phyloP scores from a whole-genome alignment of 2,329 filamentous ascomycete genomes.

The Stemphylium lycopersici region DNA sequence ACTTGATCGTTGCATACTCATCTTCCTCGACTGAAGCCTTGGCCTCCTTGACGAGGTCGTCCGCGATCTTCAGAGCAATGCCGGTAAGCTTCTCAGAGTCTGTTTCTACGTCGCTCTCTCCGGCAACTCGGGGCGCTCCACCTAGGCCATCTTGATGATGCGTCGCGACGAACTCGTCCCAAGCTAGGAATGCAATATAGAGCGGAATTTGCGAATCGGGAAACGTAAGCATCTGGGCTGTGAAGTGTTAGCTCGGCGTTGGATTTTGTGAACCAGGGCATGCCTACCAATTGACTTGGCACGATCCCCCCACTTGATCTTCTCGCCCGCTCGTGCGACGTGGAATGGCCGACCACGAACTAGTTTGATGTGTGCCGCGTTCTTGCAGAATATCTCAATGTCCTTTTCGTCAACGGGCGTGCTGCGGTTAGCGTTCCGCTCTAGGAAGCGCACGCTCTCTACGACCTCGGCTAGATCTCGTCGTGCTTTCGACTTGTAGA shows the following conservation, averaged over 20 bases:
- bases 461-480: slow-evolving; percentile 79
- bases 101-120: slow-evolving; percentile 38
- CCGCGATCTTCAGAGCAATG: slow-evolving; percentile 52
- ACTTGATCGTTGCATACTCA: slow-evolving; percentile 48
- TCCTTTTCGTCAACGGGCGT: slow-evolving; percentile 68
- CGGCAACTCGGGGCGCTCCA: slow-evolving; percentile 46
- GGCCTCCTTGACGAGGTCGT: slow-evolving; percentile 52
- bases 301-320: slow-evolving; percentile 55
- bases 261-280: neutral
- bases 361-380: slow-evolving; percentile 89
- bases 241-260: slow-evolving; percentile 8
- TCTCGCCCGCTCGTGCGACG: slow-evolving; percentile 51
- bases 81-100: slow-evolving; percentile 51
- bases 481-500: slow-evolving; percentile 89
- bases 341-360: slow-evolving; percentile 69
- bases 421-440: slow-evolving; percentile 57
- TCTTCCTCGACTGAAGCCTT: slow-evolving; percentile 50
- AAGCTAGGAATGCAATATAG: slow-evolving; percentile 59
- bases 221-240: slow-evolving; percentile 50
- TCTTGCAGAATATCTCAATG: slow-evolving; percentile 93
- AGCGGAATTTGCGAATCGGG: slow-evolving; percentile 55
- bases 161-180: slow-evolving; percentile 54
- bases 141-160: slow-evolving; percentile 47
- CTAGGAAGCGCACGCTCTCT: slow-evolving; percentile 63
- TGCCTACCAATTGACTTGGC: slow-evolving; percentile 61